These are phyloP conservation scores for Tulasnella sp. DNA, from an alignment of 768 basidiomycete genomes.

Conservation along the genomic window DNA sequence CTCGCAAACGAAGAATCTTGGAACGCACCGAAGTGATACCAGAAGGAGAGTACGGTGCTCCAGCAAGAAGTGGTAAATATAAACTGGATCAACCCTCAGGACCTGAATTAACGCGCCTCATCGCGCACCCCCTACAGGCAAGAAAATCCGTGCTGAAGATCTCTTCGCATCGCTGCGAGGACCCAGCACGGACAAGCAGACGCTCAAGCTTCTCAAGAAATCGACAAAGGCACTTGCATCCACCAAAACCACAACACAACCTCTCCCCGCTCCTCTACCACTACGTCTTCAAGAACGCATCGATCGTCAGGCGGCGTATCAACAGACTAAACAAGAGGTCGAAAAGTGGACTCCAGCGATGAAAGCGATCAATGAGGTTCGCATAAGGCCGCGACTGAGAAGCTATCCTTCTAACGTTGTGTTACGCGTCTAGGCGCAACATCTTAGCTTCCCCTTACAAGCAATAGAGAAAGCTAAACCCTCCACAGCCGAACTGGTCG, in stretches of 20 bases:
- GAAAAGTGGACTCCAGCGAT: constrained; percentile 90
- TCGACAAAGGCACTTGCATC: constrained; percentile 52
- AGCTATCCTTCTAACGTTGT: background rate
- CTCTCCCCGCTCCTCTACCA: constrained; percentile 74
- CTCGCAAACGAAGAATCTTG: constrained; percentile 41
- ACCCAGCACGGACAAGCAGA: constrained; percentile 35
- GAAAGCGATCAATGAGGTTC: constrained; percentile 79
- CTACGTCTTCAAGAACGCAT: constrained; percentile 78
- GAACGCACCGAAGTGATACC: constrained; percentile 70
- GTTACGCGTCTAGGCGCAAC: constrained; percentile 60
- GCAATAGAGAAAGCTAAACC: constrained; percentile 40
- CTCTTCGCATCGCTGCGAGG: constrained; percentile 61
- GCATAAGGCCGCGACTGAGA: constrained; percentile 11
- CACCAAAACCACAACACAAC: constrained; percentile 42
- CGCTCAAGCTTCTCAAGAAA: constrained; percentile 55
- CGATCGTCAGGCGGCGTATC: constrained; percentile 89
- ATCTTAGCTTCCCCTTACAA: constrained; percentile 79
- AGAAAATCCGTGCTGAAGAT: constrained; percentile 57
- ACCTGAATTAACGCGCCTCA: background rate
- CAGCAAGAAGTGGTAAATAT: constrained; percentile 21
- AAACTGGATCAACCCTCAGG: background rate
- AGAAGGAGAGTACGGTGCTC: constrained; percentile 69
- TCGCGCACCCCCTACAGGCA: constrained; percentile 25
- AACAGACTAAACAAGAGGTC: constrained; percentile 83
- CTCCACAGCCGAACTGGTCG: constrained; percentile 64